A percentile compares a stretch with the other conserved stretches of the same genome.
These are phyloP conservation scores for Scutellaria barbata DNA, from an alignment of 257 asterid genomes.

Conservation along the genomic window DNA sequence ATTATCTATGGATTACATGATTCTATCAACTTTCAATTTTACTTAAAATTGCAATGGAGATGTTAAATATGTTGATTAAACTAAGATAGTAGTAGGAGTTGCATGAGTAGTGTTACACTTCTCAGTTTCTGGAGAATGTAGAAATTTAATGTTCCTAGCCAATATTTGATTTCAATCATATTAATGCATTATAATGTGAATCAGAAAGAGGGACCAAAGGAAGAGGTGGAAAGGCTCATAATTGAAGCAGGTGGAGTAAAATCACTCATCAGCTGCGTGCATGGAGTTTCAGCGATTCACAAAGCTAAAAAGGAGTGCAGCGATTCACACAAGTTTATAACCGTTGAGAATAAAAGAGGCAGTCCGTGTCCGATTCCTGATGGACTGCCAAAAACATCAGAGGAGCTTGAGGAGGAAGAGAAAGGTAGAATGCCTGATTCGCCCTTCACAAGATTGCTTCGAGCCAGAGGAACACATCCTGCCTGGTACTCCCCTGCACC, in stretches of 20 bases:
- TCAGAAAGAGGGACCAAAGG: slow-evolving; percentile 81
- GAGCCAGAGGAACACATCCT: slow-evolving; percentile 70
- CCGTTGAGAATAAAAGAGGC: slow-evolving; percentile 5
- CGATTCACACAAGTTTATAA: slow-evolving; percentile 29
- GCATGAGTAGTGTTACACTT: too few relatives aligned
- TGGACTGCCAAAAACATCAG: slow-evolving; percentile 76
- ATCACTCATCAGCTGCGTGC: slow-evolving; percentile 74
- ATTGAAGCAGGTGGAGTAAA: slow-evolving; percentile 78
- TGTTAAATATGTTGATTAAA: too few relatives aligned
- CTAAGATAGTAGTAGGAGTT: too few relatives aligned
- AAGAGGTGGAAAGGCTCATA: slow-evolving; percentile 81
- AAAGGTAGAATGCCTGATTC: slow-evolving; percentile 84
- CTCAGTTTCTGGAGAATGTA: too few relatives aligned
- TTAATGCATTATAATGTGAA: not conserved
- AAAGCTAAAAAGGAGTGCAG: slow-evolving; percentile 48
- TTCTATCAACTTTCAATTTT: not conserved
- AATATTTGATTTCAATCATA: too few relatives aligned
- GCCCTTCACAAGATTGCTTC: slow-evolving; percentile 75
- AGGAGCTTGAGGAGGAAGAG: slow-evolving; percentile 94
- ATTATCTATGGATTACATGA: not conserved
- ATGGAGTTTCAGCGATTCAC: slow-evolving; percentile 68
- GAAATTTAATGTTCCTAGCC: too few relatives aligned
- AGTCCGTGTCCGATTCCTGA: slow-evolving; percentile 71
- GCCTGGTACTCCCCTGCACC: slow-evolving; percentile 82
- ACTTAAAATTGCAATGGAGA: too few relatives aligned